These are phyloP conservation scores for Solanum lignicaule DNA, from an alignment of 257 asterid species.

Conservation along the genomic window DNA sequence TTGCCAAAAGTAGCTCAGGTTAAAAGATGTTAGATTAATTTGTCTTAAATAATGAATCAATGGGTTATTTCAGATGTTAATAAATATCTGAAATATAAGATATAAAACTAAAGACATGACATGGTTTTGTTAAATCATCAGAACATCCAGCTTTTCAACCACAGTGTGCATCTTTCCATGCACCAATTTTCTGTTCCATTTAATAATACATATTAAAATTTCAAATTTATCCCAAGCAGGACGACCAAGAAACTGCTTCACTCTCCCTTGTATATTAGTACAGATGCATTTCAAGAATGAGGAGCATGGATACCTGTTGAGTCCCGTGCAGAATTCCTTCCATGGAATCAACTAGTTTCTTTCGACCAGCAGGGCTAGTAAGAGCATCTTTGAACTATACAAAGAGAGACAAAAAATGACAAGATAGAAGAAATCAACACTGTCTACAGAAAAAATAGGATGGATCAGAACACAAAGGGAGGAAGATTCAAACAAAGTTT, in stretches of 20 bases:
- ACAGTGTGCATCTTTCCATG: neutral
- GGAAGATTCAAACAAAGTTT: neutral
- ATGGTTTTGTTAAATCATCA: neutral
- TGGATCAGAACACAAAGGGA: neutral
- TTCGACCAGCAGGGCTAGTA: constrained; percentile 51
- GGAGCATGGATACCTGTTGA: constrained; percentile 41
- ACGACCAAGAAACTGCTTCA: neutral
- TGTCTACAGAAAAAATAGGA: neutral
- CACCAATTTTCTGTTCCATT: neutral
- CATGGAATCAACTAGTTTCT: constrained; percentile 55
- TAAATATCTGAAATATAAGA: neutral
- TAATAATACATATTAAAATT: neutral
- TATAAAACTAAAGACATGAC: neutral
- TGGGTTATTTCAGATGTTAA: neutral
- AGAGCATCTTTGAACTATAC: constrained; percentile 73
- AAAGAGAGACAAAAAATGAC: constrained; percentile 1
- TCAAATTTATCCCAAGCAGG: neutral
- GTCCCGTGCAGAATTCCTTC: constrained; percentile 64
- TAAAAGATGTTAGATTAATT: neutral
- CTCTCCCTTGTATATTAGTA: neutral
- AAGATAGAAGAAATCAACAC: neutral
- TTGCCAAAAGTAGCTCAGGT: neutral
- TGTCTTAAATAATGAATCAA: neutral
- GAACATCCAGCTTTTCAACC: neutral
- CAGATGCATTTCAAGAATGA: neutral